Conservation (phyloP, 306 rosid species). For the Pterocarpus santalinus region DNA sequence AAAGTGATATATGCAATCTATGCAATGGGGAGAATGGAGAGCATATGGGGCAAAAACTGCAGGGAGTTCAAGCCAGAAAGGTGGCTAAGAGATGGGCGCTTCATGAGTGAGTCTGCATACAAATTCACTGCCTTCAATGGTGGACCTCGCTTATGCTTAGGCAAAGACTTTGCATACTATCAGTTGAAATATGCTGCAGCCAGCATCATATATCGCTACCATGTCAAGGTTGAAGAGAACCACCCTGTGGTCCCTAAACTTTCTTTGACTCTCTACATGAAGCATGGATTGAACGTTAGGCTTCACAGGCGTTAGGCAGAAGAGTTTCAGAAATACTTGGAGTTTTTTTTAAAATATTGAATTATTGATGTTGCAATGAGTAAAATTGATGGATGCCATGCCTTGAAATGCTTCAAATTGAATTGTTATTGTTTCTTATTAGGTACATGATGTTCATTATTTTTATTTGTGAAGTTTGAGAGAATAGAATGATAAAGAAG, state of each 20-base stretch:
- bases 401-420: neutral
- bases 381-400: neutral
- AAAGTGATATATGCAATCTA: conserved; percentile 83
- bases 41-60: conserved; percentile 84
- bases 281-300: conserved; percentile 73
- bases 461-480: conserved; percentile 11
- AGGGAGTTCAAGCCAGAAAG: conserved; percentile 79
- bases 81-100: conserved; percentile 78
- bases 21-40: conserved; percentile 89
- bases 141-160: conserved; percentile 90
- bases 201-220: conserved; percentile 65
- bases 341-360: neutral
- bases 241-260: conserved; percentile 82
- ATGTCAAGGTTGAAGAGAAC: conserved; percentile 60
- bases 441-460: neutral
- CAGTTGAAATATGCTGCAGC: conserved; percentile 92
- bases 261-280: conserved; percentile 86
- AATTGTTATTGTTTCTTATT: neutral
- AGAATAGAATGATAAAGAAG: neutral
- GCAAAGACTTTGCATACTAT: conserved; percentile 89
- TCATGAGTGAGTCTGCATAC: conserved; percentile 84
- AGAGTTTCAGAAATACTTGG: conserved; percentile 50
- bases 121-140: conserved; percentile 92
- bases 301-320: conserved; percentile 51
- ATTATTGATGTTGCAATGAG: neutral